These are phyloP conservation scores for Xylariales sp. DNA, from an alignment of 2,329 filamentous ascomycete genomes.

Conservation along the genomic window DNA sequence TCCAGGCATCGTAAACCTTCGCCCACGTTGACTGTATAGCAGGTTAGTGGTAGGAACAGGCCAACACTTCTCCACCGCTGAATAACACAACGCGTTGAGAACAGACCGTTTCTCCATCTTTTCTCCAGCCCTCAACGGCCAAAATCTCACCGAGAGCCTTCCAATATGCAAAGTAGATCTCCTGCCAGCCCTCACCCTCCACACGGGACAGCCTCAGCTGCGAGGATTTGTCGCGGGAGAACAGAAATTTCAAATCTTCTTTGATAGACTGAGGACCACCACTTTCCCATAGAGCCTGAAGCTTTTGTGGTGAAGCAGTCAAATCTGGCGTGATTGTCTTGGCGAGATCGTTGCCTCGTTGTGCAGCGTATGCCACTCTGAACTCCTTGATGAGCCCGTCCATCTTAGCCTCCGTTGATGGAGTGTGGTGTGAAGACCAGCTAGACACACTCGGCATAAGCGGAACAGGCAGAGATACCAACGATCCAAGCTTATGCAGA, in stretches of 20 bases:
- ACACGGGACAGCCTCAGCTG: constrained; percentile 53
- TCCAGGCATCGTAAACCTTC: constrained; percentile 86
- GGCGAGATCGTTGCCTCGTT: constrained; percentile 70
- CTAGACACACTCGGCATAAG: too few species aligned
- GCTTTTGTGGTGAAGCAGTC: constrained; percentile 57
- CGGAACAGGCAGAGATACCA: neutral
- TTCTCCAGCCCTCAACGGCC: constrained; percentile 51
- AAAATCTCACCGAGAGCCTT: constrained; percentile 73
- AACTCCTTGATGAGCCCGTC: constrained; percentile 72
- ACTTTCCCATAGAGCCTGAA: constrained; percentile 67
- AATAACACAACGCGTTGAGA: too few species aligned
- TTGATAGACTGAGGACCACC: constrained; percentile 64
- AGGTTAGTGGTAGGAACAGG: constrained; percentile 9
- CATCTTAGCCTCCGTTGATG: constrained; percentile 60
- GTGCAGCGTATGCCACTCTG: constrained; percentile 57
- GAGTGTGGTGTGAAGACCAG: neutral
- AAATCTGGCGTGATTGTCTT: constrained; percentile 69
- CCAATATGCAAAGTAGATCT: constrained; percentile 82
- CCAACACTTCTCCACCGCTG: too few species aligned
- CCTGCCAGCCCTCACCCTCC: constrained; percentile 78
- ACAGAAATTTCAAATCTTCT: constrained; percentile 68
- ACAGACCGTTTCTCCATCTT: constrained; percentile 24
- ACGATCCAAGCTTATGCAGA: neutral
- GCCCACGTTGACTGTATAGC: constrained; percentile 59
- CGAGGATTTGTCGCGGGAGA: constrained; percentile 55